Base-by-base conservation (phyloP, 768 basidiomycete species). In the Mycena galericulata region DNA sequence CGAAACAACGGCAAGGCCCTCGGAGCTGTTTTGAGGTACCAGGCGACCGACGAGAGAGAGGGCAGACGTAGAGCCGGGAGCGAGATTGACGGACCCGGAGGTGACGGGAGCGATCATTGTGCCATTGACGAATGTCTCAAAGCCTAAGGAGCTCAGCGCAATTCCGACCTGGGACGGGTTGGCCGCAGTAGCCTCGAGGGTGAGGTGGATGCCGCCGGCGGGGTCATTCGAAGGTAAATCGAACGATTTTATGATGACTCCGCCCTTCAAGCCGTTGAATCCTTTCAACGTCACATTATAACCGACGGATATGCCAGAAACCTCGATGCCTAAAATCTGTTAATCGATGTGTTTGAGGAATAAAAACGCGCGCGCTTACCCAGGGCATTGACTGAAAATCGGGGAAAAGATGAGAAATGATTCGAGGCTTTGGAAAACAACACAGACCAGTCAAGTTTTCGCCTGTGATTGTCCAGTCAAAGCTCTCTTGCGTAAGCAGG, bases 141-240 rank as follows among this genome's bases (percentile, higher is more conserved):
- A 93, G 0, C 84, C 84, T 58, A 93, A 84, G 4, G 85, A 84
- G 67, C 82, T 85, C 10, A 93, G 81, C 65, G 87, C 79, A 15
- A 93, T 87, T 29, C 92, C 92, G 41, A 93, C 90, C 84, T 92
- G 91, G 1, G 92, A 90, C 32, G 92, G 92, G 70, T 92, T 93
- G 1, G 82, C 78, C 3, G 88, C 80, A 12, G 83, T 84, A 0
- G 91, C 87, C 59, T 90, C 80, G 20, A 93, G 79, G 5, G 89
- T 91, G 43, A 93, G 80, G 73, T 87, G 87, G 59, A 93, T 89
- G 15, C 92, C 91, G 22, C 92, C 92, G 12, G 84, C 86, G 1
- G 91, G 90, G 71, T 93, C 92, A 72, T 93, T 84, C 14, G 83
- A 81, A 0, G 92, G 92, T 27, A 93, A 77, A 77, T 93, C 90